A percentile compares a stretch with the other conserved stretches of the same genome.
phyloP scores from a whole-genome alignment of 2,329 filamentous ascomycete genomes.

The Lecanicillium sp. region DNA sequence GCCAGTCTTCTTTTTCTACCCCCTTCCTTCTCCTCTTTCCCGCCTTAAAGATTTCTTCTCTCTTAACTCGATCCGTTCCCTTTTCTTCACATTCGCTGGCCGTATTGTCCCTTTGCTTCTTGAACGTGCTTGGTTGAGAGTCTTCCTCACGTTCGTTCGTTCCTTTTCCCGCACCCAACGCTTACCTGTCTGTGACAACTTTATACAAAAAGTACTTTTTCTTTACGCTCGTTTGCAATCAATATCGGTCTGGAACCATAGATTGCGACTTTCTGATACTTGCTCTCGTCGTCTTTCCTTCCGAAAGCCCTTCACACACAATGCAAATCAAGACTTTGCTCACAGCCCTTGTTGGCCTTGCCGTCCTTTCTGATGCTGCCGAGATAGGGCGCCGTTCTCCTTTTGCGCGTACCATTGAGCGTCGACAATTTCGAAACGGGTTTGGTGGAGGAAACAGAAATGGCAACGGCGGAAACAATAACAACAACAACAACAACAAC shows the following conservation, averaged over 20 bases:
- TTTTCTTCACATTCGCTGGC: constrained; percentile 21
- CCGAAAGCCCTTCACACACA: constrained; percentile 21
- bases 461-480: constrained; percentile 12
- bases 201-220: background rate
- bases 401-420: constrained; percentile 26
- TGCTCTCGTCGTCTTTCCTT: constrained; percentile 15
- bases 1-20: background rate
- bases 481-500: constrained; percentile 10
- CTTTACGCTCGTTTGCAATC: constrained; percentile 29
- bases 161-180: constrained; percentile 29
- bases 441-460: constrained; percentile 12
- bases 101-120: constrained; percentile 23
- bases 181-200: constrained; percentile 38
- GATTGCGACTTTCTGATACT: constrained; percentile 17
- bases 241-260: constrained; percentile 42
- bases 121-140: constrained; percentile 17
- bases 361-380: constrained; percentile 36
- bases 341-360: constrained; percentile 39
- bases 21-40: constrained; percentile 3
- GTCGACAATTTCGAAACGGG: constrained; percentile 29
- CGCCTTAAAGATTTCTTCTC: constrained; percentile 9
- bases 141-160: constrained; percentile 37
- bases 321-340: constrained; percentile 46
- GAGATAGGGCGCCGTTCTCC: constrained; percentile 27
- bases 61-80: constrained; percentile 12